phyloP scores from a whole-genome alignment of 257 asterid species.

The Phtheirospermum japonicum region DNA sequence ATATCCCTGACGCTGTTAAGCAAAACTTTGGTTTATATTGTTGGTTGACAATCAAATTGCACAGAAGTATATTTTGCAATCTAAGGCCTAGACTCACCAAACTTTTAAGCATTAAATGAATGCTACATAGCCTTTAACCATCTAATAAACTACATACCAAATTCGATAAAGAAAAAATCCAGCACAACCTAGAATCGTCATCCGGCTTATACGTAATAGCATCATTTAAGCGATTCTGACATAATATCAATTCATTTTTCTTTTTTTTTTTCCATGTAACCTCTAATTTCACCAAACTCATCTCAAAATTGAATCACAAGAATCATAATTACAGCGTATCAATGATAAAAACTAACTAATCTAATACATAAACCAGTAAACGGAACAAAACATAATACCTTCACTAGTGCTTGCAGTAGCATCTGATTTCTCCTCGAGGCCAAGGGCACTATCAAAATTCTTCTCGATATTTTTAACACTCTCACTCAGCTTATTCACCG shows the following conservation, averaged over 20 bases:
- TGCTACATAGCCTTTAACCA: conserved; percentile 10
- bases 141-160: neutral
- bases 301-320: neutral
- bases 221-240: too few species aligned
- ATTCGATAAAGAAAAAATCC: neutral
- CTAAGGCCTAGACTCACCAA: conserved; percentile 19
- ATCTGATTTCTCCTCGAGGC: conserved; percentile 81
- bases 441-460: conserved; percentile 95
- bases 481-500: conserved; percentile 92
- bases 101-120: conserved; percentile 5
- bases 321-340: conserved; percentile 9
- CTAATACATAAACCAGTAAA: neutral
- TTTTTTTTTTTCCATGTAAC: neutral
- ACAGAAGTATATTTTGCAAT: neutral
- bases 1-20: conserved; percentile 59
- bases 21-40: neutral
- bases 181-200: neutral
- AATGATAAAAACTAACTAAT: conserved; percentile 7
- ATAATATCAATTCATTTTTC: neutral
- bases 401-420: conserved; percentile 45
- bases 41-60: neutral
- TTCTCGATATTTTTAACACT: conserved; percentile 95
- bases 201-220: neutral
- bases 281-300: neutral
- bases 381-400: conserved; percentile 42